Percentiles rank a stretch among this genome's conserved stretches.
These are phyloP conservation scores for Russula dissimulans DNA, from an alignment of 768 basidiomycete genomes.

Conservation along the genomic window DNA sequence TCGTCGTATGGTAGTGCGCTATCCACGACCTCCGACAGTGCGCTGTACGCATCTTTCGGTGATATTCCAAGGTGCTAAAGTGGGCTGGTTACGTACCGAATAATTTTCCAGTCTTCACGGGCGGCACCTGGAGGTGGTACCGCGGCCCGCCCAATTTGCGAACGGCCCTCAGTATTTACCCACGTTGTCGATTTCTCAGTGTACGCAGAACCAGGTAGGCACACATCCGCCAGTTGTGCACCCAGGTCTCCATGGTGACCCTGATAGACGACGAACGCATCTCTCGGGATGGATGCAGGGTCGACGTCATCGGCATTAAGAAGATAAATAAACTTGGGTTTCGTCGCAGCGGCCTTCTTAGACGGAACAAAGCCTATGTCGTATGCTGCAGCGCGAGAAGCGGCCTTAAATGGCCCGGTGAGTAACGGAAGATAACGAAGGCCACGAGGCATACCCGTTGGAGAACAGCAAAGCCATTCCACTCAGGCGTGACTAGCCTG, in stretches of 20 bases:
- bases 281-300: constrained; percentile 75
- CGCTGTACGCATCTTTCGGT: constrained; percentile 36
- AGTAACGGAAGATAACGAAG: background rate
- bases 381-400: constrained; percentile 89
- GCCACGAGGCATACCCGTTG: constrained; percentile 62
- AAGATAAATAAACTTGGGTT: constrained; percentile 93
- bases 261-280: constrained; percentile 97
- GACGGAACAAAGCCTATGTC: constrained; percentile 92
- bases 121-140: constrained; percentile 93
- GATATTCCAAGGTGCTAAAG: background rate
- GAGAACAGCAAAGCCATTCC: constrained; percentile 91
- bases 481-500: constrained; percentile 74
- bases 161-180: constrained; percentile 94
- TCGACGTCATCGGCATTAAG: constrained; percentile 94
- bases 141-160: constrained; percentile 84
- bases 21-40: constrained; percentile 82
- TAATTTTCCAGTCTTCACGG: constrained; percentile 96
- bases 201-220: constrained; percentile 86
- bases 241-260: constrained; percentile 98
- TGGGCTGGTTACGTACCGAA: constrained; percentile 46
- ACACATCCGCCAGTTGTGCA: constrained; percentile 95
- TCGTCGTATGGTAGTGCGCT: constrained; percentile 83
- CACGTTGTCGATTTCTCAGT: constrained; percentile 88
- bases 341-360: constrained; percentile 58
- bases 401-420: constrained; percentile 41